These are phyloP conservation scores for Pseudogymnoascus sp. DNA, from an alignment of 2,329 filamentous ascomycete genomes.

Conservation along the genomic window DNA sequence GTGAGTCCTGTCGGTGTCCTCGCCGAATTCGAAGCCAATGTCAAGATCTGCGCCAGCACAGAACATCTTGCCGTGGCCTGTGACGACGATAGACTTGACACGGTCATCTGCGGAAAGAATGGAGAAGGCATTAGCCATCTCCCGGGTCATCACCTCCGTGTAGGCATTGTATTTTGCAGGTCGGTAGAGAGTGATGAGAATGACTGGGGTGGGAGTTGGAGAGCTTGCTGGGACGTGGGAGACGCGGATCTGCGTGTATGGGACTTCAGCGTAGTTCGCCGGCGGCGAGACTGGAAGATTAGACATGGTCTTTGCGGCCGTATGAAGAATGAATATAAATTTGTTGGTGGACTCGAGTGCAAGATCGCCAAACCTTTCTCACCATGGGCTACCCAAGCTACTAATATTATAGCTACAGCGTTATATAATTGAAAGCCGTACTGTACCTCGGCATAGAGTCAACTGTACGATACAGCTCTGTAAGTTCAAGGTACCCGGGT, in stretches of 20 bases:
- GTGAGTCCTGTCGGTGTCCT: conserved; percentile 27
- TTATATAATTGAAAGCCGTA: not conserved
- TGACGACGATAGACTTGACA: conserved; percentile 47
- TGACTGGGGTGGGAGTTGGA: conserved; percentile 48
- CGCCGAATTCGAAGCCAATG: conserved; percentile 21
- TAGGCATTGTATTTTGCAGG: conserved; percentile 64
- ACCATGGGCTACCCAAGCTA: not conserved
- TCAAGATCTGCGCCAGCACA: conserved; percentile 52
- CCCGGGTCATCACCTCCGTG: conserved; percentile 53
- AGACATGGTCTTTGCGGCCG: not conserved
- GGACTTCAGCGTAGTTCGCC: conserved; percentile 34
- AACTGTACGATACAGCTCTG: not conserved
- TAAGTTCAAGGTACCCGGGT: not conserved
- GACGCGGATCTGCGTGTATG: conserved; percentile 38
- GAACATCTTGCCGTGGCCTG: conserved; percentile 44
- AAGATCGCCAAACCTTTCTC: not conserved
- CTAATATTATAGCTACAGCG: not conserved
- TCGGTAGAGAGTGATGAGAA: conserved; percentile 57
- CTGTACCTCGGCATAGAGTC: not conserved
- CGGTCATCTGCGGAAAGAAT: conserved; percentile 45
- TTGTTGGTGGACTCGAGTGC: not conserved
- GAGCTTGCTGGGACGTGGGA: conserved; percentile 44
- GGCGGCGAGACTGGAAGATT: conserved; percentile 17
- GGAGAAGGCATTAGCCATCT: conserved; percentile 48
- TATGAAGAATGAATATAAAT: not conserved